Base-by-base conservation (phyloP, 2,329 filamentous ascomycete species). In the Colletotrichum lupini region DNA sequence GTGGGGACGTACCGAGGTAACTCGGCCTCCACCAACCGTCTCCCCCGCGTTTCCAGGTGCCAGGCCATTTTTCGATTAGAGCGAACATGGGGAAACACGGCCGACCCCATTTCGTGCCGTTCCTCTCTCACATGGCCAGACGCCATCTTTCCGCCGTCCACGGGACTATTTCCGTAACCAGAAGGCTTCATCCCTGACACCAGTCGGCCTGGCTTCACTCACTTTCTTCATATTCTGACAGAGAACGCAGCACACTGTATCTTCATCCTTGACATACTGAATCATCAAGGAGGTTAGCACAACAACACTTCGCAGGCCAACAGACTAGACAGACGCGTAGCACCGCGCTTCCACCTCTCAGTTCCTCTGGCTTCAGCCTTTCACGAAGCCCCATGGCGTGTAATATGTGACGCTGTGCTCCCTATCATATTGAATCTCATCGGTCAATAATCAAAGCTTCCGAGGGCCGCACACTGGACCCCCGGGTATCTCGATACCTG, bases 11-110 rank as follows among this genome's bases (percentile, higher is more conserved):
- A 53, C 71, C 71, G 67, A 70, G 71, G 71, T 71, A 73, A 73
- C 71, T 73, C 71, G 71, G 71, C 67, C 71, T 73, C 67, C 71
- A 53, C 71, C 32, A 37, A 37, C 5, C 32, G 46, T 32, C 37
- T 73, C 71, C 71, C 71, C 71, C 71, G 71, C 71, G 71, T 69
- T 61, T 35, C 66, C 59, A 69, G 53, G 53, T 61, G 26, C 66
- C 59, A 69, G 53, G 53, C 59, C 59, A 60, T 68, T 68, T 72
- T 37, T 61, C 5, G 65, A 68, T 68, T 72, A 52, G 26, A 49
- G 35, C 63, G 46, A 53, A 42, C 42, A 49, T 56, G 68, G 68
- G 63, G 68, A 57, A 55, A 42, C 37, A 42, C 37, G 14, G 37
- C 37, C 37, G 37, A 42, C 37, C 16, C 37, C 37, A 42, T 42